Base-by-base conservation (phyloP, 106 monocot genomes). In the Allium fistulosum region DNA sequence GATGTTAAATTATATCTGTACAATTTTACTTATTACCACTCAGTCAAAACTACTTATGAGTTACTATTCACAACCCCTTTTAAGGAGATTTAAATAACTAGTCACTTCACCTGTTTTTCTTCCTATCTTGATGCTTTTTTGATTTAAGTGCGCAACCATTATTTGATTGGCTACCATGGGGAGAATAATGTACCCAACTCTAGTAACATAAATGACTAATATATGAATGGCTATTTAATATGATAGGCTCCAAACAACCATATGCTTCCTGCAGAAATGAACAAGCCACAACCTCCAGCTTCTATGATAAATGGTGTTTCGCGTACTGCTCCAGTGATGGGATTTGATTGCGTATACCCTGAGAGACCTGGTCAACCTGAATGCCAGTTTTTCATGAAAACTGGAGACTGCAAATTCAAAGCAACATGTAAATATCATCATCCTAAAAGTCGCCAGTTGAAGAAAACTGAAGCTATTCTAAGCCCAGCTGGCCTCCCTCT, bases 311-410 rank as follows among this genome's bases (percentile, higher is more conserved):
- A 27, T 26, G 67, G 27, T 67, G 14, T 28, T 53, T 17, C 11
- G 5, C 53, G 12, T 8, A 67, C 15, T 13, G 52, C 46, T 9
- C 26, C 67, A 53, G 51, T 12, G 37, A 22, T 6, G 17, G 22
- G 13, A 12, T 53, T 7, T 68, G 88, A 88, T 58, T 82, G 68
- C 53, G 68, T 86, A 74, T 96, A 88, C 77, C 96, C 96, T 26
- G 96, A 96, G 78, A 85, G 91, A 62, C 96, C 96, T 17, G 91
- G 77, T 11, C 82, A 96, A 68, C 84, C 81, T 48, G 96, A 96
- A 75, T 96, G 96, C 67, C 85, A 86, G 53, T 96, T 86, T 68
- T 96, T 91, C 71, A 88, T 96, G 96, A 91, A 96, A 68, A 96
- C 96, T 52, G 96, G 96, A 59, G 86, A 85, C 56, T 96, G 96